Evolutionary conservation across 495 filamentous ascomycete genomes (phyloP).

Genomic region (Penicillium alfredii): DNA sequence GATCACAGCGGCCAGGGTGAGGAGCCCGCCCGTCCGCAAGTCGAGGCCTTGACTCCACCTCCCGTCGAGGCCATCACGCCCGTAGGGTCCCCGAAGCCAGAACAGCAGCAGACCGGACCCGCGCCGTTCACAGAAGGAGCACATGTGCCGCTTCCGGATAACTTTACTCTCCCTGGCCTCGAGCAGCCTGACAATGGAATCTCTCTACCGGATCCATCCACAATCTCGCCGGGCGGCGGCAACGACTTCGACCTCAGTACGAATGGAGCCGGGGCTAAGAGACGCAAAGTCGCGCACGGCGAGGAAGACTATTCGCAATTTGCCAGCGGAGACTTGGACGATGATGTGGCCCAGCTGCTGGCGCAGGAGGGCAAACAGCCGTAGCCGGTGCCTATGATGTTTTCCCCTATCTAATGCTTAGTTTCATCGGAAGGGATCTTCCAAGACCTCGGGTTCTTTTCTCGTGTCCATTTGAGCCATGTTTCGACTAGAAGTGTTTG

Average conservation of each 20-base stretch:
- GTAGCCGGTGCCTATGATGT: no score
- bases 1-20: slow-evolving; percentile 35
- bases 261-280: slow-evolving; percentile 52
- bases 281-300: slow-evolving; percentile 64
- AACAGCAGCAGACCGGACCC: slow-evolving; percentile 19
- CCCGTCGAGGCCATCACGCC: slow-evolving; percentile 48
- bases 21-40: slow-evolving; percentile 61
- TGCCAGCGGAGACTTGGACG: slow-evolving; percentile 64
- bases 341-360: slow-evolving; percentile 77
- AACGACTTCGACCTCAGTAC: slow-evolving; percentile 31
- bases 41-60: slow-evolving; percentile 81
- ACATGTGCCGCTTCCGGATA: slow-evolving; percentile 18
- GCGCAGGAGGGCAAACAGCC: slow-evolving; percentile 46
- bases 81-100: slow-evolving; percentile 37
- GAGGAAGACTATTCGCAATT: slow-evolving; percentile 67
- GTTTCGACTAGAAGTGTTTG: no score
- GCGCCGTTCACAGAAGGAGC: slow-evolving; percentile 20
- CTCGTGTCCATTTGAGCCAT: no score
- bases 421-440: no score
- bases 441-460: no score
- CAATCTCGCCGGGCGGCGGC: slow-evolving; percentile 33
- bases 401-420: no score
- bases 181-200: slow-evolving; percentile 29
- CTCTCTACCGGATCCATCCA: slow-evolving; percentile 46
- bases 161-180: slow-evolving; percentile 32